Percentiles rank a stretch among this genome's conserved stretches.
Evolutionary conservation across 768 basidiomycete genomes (phyloP).

Genomic region (Naganishia randhawae): DNA sequence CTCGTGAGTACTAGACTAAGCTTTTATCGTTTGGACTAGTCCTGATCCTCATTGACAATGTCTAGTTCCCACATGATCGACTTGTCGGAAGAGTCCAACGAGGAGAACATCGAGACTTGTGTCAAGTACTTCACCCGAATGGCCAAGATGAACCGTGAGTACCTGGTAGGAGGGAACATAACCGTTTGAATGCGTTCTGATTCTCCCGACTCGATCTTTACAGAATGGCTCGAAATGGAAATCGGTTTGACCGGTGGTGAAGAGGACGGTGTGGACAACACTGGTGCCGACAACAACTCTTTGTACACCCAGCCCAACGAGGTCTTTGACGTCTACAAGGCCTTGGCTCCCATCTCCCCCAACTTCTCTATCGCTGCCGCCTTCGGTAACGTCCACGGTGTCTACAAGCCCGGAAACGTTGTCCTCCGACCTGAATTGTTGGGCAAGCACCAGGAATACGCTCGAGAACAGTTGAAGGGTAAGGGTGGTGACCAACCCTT

Average conservation of each 20-base stretch:
- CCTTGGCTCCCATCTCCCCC: constrained; percentile 76
- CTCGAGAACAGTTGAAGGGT: constrained; percentile 64
- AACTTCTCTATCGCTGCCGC: constrained; percentile 96
- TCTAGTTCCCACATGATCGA: constrained; percentile 90
- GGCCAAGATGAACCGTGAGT: constrained; percentile 66
- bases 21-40: not conserved
- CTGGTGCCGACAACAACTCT: constrained; percentile 82
- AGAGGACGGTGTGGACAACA: constrained; percentile 99
- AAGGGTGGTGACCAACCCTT: constrained; percentile 62
- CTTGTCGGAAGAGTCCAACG: constrained; percentile 75
- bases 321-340: constrained; percentile 82
- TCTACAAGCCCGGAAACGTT: constrained; percentile 99
- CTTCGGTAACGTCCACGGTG: constrained; percentile 95
- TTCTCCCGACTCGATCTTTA: not conserved
- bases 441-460: constrained; percentile 79
- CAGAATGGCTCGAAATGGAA: constrained; percentile 96
- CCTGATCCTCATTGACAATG: constrained; percentile 49
- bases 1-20: constrained; percentile 39
- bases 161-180: constrained; percentile 31
- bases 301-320: constrained; percentile 98
- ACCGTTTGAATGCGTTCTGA: not conserved
- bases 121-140: constrained; percentile 92
- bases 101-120: constrained; percentile 90
- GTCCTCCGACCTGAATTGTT: constrained; percentile 85
- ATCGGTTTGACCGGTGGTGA: constrained; percentile 99